Base-by-base conservation (phyloP, 1,139 yeast species). In the Spencermartinsiella ligniputridi region DNA sequence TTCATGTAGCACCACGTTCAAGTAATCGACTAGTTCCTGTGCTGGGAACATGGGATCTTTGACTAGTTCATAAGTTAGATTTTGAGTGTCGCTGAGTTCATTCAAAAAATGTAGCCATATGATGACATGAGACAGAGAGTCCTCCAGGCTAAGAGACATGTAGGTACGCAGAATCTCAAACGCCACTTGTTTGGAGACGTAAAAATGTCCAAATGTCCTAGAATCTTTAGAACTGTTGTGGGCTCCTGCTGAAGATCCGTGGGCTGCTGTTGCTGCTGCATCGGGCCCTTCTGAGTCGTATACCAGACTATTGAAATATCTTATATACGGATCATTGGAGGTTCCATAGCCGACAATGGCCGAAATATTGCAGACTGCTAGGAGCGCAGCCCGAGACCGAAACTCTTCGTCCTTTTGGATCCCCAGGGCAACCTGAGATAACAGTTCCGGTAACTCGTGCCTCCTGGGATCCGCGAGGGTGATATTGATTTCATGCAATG, bases 351-450 rank as follows among this genome's bases (percentile, higher is more conserved):
- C 53, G 19, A 60, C 43, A n/a, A 60, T 27, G 3, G 61, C 56
- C 6, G 59, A 42, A 37, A 58, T 57, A 37, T 60, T 58, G 40
- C 61, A 57, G 18, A 53, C 49, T 2, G 63, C 63, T 8, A 57
- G 34, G 15, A 48, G 47, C 8, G 60, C 53, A 1, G 59, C 60
- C 13, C 56, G 21, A 8, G 15, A 22, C 20, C 33, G 40, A 8
- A 37, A 25, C 12, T 37, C 40, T 5, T 37, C 27, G 27, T 37
- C 40, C 17, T 27, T 20, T 9, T 37, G 32, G 4, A 42, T 39
- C 3, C 47, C 48, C 19, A 40, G 18, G 5, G 41, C 45, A 5
- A 48, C 50, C 16, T 47, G 42, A 18, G 35, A 19, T 29, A 49
- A 36, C 9, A 42, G 44, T 11, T 27, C 20, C 12, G 39, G 37